phyloP scores from a whole-genome alignment of 441 rosid genomes.

The Viola pubescens region DNA sequence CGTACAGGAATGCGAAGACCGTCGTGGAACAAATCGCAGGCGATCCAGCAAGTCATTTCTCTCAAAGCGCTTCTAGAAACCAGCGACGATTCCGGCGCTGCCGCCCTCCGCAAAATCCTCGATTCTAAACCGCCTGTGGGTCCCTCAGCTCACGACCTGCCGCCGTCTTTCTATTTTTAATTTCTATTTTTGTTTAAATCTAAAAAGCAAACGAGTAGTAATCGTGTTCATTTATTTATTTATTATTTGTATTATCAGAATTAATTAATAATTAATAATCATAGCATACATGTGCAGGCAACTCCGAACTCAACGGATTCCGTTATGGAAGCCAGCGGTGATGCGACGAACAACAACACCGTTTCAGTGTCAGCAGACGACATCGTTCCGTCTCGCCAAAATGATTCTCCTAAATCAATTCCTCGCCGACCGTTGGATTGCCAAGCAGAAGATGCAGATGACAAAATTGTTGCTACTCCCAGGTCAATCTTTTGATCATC shows the following conservation, averaged over 20 bases:
- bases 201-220: not conserved
- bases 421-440: constrained; percentile 28
- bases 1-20: constrained; percentile 95
- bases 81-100: constrained; percentile 62
- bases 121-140: constrained; percentile 46
- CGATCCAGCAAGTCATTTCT: constrained; percentile 95
- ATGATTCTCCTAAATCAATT: constrained; percentile 38
- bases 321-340: constrained; percentile 35
- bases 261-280: not conserved
- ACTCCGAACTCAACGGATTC: constrained; percentile 46
- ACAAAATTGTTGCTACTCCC: constrained; percentile 32
- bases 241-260: not conserved
- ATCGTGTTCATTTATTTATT: not conserved
- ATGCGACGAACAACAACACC: constrained; percentile 19
- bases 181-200: not conserved
- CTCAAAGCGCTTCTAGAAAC: constrained; percentile 81
- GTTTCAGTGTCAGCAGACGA: constrained; percentile 40
- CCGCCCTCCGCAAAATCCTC: constrained; percentile 53
- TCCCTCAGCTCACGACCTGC: not conserved
- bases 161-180: not conserved
- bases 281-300: constrained; percentile 26
- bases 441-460: constrained; percentile 34
- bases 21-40: constrained; percentile 99
- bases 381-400: constrained; percentile 24
- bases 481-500: constrained; percentile 34